A percentile compares a stretch with the other conserved stretches of the same genome.
phyloP scores from a whole-genome alignment of 768 basidiomycete genomes.

The Lactarius tabidus region DNA sequence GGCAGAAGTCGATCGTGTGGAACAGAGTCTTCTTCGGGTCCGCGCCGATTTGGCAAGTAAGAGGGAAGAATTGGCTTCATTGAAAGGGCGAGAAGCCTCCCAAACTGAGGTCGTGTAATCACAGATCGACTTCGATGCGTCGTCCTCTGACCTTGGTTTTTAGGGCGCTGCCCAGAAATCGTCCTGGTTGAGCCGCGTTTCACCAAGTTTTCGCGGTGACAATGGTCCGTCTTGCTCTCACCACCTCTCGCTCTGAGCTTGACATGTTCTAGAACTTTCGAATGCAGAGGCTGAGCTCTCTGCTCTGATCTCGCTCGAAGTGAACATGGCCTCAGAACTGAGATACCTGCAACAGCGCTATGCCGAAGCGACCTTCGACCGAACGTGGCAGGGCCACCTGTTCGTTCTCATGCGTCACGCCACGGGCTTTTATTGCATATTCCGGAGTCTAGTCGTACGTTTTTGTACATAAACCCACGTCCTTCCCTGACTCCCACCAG shows the following conservation, averaged over 20 bases:
- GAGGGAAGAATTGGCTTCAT: constrained; percentile 30
- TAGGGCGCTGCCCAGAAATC: constrained; percentile 19
- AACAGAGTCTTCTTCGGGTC: constrained; percentile 56
- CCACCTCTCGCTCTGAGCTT: background rate
- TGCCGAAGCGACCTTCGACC: constrained; percentile 15
- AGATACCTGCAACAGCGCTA: constrained; percentile 16
- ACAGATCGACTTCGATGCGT: background rate
- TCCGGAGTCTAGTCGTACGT: constrained; percentile 37
- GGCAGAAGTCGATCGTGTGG: constrained; percentile 49
- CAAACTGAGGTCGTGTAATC: constrained; percentile 27
- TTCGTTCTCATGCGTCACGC: constrained; percentile 22
- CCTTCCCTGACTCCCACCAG: constrained; percentile 31
- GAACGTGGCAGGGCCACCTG: constrained; percentile 19
- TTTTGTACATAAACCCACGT: background rate
- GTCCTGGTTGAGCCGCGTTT: constrained; percentile 48
- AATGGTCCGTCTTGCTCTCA: constrained; percentile 29
- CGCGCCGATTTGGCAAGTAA: constrained; percentile 51
- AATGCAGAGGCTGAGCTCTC: constrained; percentile 20
- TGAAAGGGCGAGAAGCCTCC: constrained; percentile 32
- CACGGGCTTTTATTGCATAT: constrained; percentile 24
- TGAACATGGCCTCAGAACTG: constrained; percentile 20
- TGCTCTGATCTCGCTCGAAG: constrained; percentile 20
- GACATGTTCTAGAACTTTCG: constrained; percentile 26
- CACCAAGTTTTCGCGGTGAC: constrained; percentile 47
- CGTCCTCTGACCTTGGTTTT: constrained; percentile 12